Evolutionary conservation across 148 eudicot species (phyloP).

Genomic region (Mesembryanthemum crystallinum): DNA sequence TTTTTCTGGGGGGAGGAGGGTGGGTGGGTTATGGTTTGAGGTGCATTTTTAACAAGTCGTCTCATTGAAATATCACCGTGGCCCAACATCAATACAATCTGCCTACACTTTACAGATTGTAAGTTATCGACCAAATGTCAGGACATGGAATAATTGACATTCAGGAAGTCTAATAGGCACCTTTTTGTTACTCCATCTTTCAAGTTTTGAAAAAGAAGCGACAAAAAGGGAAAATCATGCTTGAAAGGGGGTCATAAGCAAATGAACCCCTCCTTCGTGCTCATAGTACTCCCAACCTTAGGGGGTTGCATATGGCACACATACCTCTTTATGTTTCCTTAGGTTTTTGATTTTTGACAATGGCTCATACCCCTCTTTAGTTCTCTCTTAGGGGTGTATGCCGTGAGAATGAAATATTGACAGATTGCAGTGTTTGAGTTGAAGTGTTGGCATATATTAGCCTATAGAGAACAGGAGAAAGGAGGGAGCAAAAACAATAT

Average conservation of each 20-base stretch:
- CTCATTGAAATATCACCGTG: too few relatives aligned
- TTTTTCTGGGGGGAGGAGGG: too few relatives aligned
- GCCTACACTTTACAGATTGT: too few relatives aligned
- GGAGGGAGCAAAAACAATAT: background rate
- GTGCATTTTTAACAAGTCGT: too few relatives aligned
- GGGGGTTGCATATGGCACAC: background rate
- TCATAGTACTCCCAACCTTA: too few relatives aligned
- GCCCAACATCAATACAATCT: too few relatives aligned
- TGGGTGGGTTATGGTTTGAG: too few relatives aligned
- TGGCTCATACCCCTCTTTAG: background rate
- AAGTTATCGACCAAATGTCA: too few relatives aligned
- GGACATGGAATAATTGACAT: too few relatives aligned
- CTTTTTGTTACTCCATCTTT: too few relatives aligned
- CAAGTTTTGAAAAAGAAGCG: background rate
- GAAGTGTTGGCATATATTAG: background rate
- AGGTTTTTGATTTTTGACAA: background rate
- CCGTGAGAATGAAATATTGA: background rate
- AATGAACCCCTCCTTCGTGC: background rate
- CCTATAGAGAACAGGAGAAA: background rate
- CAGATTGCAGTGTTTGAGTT: too few relatives aligned
- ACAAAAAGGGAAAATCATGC: background rate
- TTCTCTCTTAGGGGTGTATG: background rate
- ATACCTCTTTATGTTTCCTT: background rate
- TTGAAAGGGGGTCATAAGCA: background rate
- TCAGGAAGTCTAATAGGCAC: too few relatives aligned